A percentile compares a stretch with the other conserved stretches of the same genome.
Conservation (phyloP, 2,329 filamentous ascomycete genomes). For the Claviceps maximensis region DNA sequence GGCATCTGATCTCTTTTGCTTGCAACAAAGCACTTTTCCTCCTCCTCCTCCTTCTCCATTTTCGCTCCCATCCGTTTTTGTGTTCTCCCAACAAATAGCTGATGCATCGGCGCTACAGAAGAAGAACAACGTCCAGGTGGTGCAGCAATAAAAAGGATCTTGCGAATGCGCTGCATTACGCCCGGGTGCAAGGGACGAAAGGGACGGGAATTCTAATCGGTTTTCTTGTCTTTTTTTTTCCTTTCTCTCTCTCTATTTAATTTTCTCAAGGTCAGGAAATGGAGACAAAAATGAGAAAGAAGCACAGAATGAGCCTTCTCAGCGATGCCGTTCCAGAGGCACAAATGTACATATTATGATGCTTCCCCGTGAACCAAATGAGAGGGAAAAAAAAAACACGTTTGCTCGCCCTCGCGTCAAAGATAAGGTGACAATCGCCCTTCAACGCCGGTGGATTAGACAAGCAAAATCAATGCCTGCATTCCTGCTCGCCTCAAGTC, state of each 20-base stretch:
- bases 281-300: background rate
- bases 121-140: constrained; percentile 80
- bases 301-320: background rate
- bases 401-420: background rate
- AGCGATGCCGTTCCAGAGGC: background rate
- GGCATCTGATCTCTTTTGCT: background rate
- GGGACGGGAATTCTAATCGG: background rate
- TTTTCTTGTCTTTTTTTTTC: background rate
- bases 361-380: background rate
- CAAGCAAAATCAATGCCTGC: background rate
- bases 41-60: too few relatives aligned
- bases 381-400: background rate
- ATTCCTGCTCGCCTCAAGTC: background rate
- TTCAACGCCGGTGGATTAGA: background rate
- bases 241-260: background rate
- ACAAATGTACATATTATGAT: background rate
- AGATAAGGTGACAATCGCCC: background rate
- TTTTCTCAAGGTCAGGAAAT: background rate
- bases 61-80: too few relatives aligned
- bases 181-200: background rate
- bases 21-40: background rate
- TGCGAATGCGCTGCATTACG: background rate
- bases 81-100: background rate
- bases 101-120: constrained; percentile 40
- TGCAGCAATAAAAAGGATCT: constrained; percentile 48